Evolutionary conservation across 148 eudicot species (phyloP), one percentile per base, ranked within the genome.

Genomic region (Euryodendron excelsum): DNA sequence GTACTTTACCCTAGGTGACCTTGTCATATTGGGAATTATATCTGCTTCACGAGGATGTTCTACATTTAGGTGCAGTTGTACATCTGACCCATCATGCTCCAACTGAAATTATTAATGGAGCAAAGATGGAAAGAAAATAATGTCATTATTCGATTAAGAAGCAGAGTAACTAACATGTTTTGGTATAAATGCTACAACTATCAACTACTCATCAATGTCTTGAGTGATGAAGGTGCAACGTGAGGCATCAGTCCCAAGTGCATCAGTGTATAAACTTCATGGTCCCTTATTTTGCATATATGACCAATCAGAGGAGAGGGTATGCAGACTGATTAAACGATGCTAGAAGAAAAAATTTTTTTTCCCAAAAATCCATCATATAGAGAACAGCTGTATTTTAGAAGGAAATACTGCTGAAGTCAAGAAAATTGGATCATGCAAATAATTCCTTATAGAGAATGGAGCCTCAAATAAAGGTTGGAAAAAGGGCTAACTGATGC

Each of bases 51-150:
- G 88, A 60, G 79, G 75, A 85, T 89, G 99, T 66, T 77, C 83
- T 71, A 93, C 94, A 85, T 96, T 86, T 66, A 91, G 85, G 69
- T 93, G 91, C 77, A 90, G 69, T 88, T 96, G 99, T 76, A 96
- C 94, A 73, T 96, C 99, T 55, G 92, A 80, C 68, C 99, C 99
- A 70, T 93, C 97, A 81, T 96, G 99, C 84, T 96, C 99, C 30
- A 93, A 78, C 99, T 96, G 87, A 28, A 66, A 62, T 64, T 53
- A 27, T 69, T 45, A 69, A 59, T 23, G 39, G 23, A 13, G 30
- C 21, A 59, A 45, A 78, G 50, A 79, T 59, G 37, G 36, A 47
- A 72, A 77, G 14, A 64, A 47, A 28, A 36, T 15, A 60, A 23
- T 58, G 44, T 47, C 25, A 70, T 41, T 44, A 56, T 47, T 68